Conservation (phyloP, 2,329 filamentous ascomycete species). For the Rutstroemia sp. region DNA sequence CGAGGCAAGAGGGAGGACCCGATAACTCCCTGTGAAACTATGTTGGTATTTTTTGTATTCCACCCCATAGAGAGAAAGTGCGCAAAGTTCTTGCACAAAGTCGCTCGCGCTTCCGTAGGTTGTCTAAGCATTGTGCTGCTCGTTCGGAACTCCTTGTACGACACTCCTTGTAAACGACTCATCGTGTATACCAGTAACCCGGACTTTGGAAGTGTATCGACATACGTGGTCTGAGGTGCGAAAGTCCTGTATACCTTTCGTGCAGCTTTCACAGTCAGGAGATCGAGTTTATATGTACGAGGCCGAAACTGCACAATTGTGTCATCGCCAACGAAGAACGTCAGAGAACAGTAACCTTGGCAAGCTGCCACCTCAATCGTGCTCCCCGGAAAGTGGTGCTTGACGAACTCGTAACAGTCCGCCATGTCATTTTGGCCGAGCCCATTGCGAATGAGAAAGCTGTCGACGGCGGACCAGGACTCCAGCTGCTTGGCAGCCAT, state of each 20-base stretch:
- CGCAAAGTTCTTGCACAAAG: constrained; percentile 37
- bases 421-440: constrained; percentile 15
- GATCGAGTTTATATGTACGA: constrained; percentile 35
- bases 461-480: constrained; percentile 9
- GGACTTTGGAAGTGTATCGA: constrained; percentile 30
- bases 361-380: constrained; percentile 30
- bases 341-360: constrained; percentile 48
- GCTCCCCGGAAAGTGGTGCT: constrained; percentile 27
- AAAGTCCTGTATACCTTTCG: constrained; percentile 34
- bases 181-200: constrained; percentile 35
- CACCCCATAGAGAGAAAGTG: constrained; percentile 35
- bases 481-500: constrained; percentile 4
- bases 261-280: constrained; percentile 32
- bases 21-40: constrained; percentile 29
- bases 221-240: constrained; percentile 35
- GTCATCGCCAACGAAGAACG: constrained; percentile 34
- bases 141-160: constrained; percentile 29
- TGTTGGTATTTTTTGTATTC: constrained; percentile 16
- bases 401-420: constrained; percentile 30
- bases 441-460: constrained; percentile 24
- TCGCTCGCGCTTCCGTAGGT: constrained; percentile 19
- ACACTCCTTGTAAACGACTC: constrained; percentile 35
- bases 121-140: neutral
- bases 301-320: constrained; percentile 44
- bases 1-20: constrained; percentile 37